Percentiles rank a stretch among this genome's conserved stretches.
Conservation (phyloP, 352 stramenopile genomes). For the Pythium monospermum region DNA sequence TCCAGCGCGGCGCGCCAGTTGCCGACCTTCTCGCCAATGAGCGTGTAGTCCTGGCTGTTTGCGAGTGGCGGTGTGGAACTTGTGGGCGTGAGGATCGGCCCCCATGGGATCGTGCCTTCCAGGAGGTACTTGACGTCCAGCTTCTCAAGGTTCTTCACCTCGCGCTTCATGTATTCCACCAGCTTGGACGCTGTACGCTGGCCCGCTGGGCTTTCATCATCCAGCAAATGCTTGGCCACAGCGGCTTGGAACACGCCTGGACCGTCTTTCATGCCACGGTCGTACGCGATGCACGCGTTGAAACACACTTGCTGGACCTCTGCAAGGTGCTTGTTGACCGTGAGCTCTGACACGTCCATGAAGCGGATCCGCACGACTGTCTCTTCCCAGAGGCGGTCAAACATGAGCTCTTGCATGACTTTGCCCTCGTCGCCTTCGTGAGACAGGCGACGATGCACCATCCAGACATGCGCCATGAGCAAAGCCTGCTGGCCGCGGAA, state of each 20-base stretch:
- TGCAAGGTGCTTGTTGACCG: slow-evolving; percentile 95
- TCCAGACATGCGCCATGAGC: slow-evolving; percentile 94
- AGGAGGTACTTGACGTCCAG: slow-evolving; percentile 66
- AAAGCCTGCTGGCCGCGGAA: slow-evolving; percentile 93
- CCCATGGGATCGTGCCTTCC: slow-evolving; percentile 75
- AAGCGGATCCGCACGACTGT: slow-evolving; percentile 91
- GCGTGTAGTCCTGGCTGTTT: slow-evolving; percentile 53
- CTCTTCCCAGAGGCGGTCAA: slow-evolving; percentile 96
- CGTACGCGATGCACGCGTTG: slow-evolving; percentile 92
- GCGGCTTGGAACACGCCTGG: slow-evolving; percentile 47
- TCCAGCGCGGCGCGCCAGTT: slow-evolving; percentile 84
- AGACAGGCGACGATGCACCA: slow-evolving; percentile 92
- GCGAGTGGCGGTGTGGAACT: slow-evolving; percentile 12
- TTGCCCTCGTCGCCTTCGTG: slow-evolving; percentile 71
- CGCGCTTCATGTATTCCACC: slow-evolving; percentile 69
- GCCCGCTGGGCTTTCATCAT: slow-evolving; percentile 55
- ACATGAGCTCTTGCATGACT: slow-evolving; percentile 93
- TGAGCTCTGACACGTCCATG: slow-evolving; percentile 91
- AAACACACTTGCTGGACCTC: slow-evolving; percentile 96
- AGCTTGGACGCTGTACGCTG: slow-evolving; percentile 55
- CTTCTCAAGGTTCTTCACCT: slow-evolving; percentile 79
- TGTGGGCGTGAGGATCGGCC: slow-evolving; percentile 21
- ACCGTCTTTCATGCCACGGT: slow-evolving; percentile 78
- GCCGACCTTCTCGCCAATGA: slow-evolving; percentile 78
- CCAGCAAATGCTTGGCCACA: slow-evolving; percentile 69